A percentile compares a stretch with the other conserved stretches of the same genome.
These are phyloP conservation scores for Populus hybrid DNA, from an alignment of 441 rosid genomes.

Conservation along the genomic window DNA sequence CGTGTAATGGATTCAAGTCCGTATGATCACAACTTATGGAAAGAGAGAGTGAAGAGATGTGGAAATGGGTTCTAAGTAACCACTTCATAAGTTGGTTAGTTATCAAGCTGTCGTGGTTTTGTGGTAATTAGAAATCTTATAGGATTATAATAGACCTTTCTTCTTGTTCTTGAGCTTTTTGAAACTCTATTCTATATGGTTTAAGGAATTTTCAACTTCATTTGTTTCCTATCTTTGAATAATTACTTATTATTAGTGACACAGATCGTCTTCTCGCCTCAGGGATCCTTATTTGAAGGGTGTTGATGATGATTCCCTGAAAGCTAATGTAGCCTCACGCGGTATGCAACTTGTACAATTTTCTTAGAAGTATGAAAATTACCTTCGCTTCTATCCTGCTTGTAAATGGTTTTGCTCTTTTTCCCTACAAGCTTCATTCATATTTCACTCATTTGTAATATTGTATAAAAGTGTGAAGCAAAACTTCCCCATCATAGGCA, in stretches of 20 bases:
- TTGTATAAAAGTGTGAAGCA: neutral
- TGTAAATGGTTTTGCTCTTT: neutral
- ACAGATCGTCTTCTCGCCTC: neutral
- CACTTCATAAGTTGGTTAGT: neutral
- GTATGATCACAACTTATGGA: neutral
- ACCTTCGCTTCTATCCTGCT: neutral
- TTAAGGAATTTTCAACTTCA: neutral
- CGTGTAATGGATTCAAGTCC: neutral
- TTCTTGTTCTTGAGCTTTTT: neutral
- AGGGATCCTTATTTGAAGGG: constrained; percentile 65
- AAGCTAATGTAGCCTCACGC: constrained; percentile 46
- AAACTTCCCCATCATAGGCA: neutral
- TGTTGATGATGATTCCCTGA: constrained; percentile 48
- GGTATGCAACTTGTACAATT: constrained; percentile 34
- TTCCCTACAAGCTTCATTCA: neutral
- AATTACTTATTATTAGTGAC: neutral
- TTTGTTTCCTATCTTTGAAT: neutral
- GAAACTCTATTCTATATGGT: neutral
- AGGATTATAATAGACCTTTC: neutral
- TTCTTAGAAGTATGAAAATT: neutral
- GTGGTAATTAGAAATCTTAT: neutral
- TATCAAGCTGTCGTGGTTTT: neutral
- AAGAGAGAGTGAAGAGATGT: neutral
- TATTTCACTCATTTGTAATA: neutral
- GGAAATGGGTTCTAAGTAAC: neutral